Evolutionary conservation across 1,284 basidiomycete genomes (phyloP).

Genomic region (Trichosporon asahii): DNA sequence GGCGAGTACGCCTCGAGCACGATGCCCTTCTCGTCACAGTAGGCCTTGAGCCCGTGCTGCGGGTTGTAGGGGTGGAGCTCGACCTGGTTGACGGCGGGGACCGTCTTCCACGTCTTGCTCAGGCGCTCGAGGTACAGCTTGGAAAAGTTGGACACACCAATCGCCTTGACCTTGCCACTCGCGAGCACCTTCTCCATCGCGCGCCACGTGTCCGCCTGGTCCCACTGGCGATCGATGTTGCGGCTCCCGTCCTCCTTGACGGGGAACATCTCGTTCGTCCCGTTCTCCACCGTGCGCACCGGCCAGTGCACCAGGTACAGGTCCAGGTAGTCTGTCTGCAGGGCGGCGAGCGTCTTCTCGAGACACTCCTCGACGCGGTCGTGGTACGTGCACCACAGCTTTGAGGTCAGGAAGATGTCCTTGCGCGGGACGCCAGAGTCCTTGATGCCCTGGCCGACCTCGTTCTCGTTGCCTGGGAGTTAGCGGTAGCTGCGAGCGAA

Average conservation of each 20-base stretch:
- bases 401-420: slow-evolving; percentile 70
- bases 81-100: slow-evolving; percentile 66
- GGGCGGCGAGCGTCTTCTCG: slow-evolving; percentile 67
- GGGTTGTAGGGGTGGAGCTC: slow-evolving; percentile 71
- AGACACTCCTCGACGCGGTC: slow-evolving; percentile 61
- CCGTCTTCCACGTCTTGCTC: slow-evolving; percentile 57
- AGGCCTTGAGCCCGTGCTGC: slow-evolving; percentile 66
- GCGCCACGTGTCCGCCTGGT: slow-evolving; percentile 59
- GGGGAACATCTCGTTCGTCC: slow-evolving; percentile 40
- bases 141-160: slow-evolving; percentile 51
- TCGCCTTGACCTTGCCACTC: slow-evolving; percentile 57
- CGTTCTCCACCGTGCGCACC: slow-evolving; percentile 39
- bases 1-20: slow-evolving; percentile 78
- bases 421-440: slow-evolving; percentile 70
- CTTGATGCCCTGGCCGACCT: slow-evolving; percentile 78
- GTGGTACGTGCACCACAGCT: slow-evolving; percentile 54
- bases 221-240: slow-evolving; percentile 52
- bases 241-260: slow-evolving; percentile 44
- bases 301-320: slow-evolving; percentile 64
- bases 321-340: slow-evolving; percentile 75
- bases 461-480: slow-evolving; percentile 67
- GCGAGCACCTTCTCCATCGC: slow-evolving; percentile 60
- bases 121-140: slow-evolving; percentile 54
- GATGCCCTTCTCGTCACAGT: slow-evolving; percentile 67
- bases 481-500: not conserved